These are phyloP conservation scores for Adenanthera pavonina DNA, from an alignment of 306 rosid species.

Conservation along the genomic window DNA sequence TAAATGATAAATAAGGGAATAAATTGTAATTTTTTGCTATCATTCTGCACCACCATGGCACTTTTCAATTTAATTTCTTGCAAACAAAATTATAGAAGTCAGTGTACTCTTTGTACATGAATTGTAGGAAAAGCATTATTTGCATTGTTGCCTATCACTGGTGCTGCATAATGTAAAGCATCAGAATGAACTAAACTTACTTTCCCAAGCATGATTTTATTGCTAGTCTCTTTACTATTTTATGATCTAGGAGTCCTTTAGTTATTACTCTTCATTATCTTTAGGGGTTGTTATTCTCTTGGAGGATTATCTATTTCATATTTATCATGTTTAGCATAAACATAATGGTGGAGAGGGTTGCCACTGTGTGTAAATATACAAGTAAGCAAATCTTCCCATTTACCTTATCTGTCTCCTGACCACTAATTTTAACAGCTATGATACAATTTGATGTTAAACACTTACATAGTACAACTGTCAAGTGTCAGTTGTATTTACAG, in stretches of 20 bases:
- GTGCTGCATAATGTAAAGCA: not conserved
- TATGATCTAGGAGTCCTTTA: not conserved
- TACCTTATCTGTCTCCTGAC: not conserved
- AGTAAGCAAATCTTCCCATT: not conserved
- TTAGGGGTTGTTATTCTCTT: not conserved
- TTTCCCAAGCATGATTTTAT: not conserved
- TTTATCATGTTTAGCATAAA: not conserved
- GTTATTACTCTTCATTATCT: not conserved
- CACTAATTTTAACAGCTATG: not conserved
- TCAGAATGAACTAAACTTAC: not conserved
- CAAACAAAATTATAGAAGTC: not conserved
- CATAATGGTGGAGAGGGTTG: not conserved
- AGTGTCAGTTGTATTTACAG: conserved; percentile 2
- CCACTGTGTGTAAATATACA: not conserved
- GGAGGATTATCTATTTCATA: not conserved
- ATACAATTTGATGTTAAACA: not conserved
- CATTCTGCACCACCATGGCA: too few relatives aligned
- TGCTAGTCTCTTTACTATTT: not conserved
- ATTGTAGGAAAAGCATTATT: not conserved
- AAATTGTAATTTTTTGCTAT: not conserved
- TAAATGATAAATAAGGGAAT: not conserved
- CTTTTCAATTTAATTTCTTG: too few relatives aligned
- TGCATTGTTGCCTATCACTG: not conserved
- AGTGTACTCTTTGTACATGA: not conserved
- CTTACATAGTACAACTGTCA: conserved; percentile 1